Evolutionary conservation across 1,284 basidiomycete species (phyloP), one percentile per base, ranked within the genome.

Genomic region (Fomitopsis schrenkii): DNA sequence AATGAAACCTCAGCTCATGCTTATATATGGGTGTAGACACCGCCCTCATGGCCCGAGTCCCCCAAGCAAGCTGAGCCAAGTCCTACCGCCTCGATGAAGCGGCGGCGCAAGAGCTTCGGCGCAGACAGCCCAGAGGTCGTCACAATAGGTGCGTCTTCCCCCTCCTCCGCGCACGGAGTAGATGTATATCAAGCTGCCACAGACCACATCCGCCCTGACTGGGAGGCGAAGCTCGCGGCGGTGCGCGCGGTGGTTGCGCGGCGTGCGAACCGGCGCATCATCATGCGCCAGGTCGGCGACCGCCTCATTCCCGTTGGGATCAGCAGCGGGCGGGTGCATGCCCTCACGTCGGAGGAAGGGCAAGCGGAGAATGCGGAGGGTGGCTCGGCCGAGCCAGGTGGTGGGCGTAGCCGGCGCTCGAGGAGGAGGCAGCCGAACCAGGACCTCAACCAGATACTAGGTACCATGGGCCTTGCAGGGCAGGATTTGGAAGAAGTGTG

Each of bases 261-360:
- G 63, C 85, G 95, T 54, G 97, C 97, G 17, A 97, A 97, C 71
- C 84, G 97, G 67, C 84, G 97, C 41, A 97, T 99, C 71, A 93
- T 99, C 60, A 98, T 99, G 95, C 89, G 97, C 52, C 95, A 98
- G 74, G 95, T 98, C 26, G 97, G 97, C 52, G 97, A 98, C 74
- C 86, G 95, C 17, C 87, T 99, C 52, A 93, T 99, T 59, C 97
- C 97, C 26, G 93, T 99, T 40, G 97, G 97, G 30, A 93, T 98
- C 63, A 97, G 95, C 46, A 91, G 88, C 72, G 83, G 91, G 66
- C 80, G 90, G 42, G 81, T 93, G 62, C 90, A 91, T 69, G 74
- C 88, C 48, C 74, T 92, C 33, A 80, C 84, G 12, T 77, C 85
- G 57, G 87, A 88, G 64, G 84, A 80, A 33, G 77, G 72, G 36